Conservation (phyloP, 257 asterid genomes). For the Eustoma russellianum region DNA sequence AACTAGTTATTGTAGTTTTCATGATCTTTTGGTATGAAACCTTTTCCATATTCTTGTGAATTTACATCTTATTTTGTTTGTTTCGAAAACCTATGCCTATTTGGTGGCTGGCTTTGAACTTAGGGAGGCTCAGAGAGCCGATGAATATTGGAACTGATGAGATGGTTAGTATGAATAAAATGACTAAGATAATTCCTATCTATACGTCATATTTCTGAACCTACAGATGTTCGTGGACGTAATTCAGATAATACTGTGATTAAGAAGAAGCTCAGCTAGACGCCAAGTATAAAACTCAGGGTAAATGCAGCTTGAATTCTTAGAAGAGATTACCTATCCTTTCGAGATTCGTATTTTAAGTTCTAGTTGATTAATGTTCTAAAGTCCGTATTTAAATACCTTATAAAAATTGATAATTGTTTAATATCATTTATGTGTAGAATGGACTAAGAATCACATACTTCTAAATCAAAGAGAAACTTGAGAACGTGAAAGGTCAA, state of each 20-base stretch:
- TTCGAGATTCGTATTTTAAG: too few relatives aligned
- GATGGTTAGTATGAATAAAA: constrained; percentile 94
- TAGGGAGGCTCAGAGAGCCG: constrained; percentile 85
- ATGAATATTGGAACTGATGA: constrained; percentile 90
- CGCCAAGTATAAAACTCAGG: constrained; percentile 84
- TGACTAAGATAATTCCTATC: constrained; percentile 88
- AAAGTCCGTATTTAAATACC: too few relatives aligned
- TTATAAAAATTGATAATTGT: neutral
- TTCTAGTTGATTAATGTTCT: neutral
- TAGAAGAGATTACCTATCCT: too few relatives aligned
- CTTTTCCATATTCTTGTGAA: too few relatives aligned
- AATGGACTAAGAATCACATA: constrained; percentile 90
- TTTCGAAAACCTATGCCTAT: too few relatives aligned
- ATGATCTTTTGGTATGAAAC: too few relatives aligned
- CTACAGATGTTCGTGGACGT: constrained; percentile 91
- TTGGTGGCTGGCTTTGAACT: constrained; percentile 6
- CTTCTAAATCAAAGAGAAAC: constrained; percentile 86
- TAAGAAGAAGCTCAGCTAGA: constrained; percentile 94
- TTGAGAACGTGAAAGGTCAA: constrained; percentile 69
- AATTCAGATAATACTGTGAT: constrained; percentile 83
- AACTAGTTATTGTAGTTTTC: too few relatives aligned
- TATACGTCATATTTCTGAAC: constrained; percentile 77
- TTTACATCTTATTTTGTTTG: too few relatives aligned
- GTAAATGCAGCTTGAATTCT: too few relatives aligned
- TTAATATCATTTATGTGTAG: constrained; percentile 25